These are phyloP conservation scores for Crithidia fasciculata DNA, from an alignment of 208 protist genomes.

Conservation along the genomic window DNA sequence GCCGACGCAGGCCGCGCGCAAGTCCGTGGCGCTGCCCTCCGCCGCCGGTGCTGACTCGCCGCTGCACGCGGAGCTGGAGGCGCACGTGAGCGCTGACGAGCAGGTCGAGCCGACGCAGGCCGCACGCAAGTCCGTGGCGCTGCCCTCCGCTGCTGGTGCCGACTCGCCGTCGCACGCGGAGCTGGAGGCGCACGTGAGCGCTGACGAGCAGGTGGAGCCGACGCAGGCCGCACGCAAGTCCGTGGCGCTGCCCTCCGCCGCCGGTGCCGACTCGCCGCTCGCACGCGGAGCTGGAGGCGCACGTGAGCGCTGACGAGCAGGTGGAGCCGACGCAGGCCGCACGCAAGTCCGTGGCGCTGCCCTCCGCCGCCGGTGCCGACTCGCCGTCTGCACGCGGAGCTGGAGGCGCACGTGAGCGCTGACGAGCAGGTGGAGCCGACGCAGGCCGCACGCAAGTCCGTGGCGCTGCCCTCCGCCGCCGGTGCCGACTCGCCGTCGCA, in stretches of 20 bases:
- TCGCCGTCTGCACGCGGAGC: not conserved
- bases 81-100: no score
- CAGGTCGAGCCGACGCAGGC: no score
- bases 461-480: not conserved
- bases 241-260: not conserved
- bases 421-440: not conserved
- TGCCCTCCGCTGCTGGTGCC: no score
- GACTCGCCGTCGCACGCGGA: not conserved
- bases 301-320: constrained; percentile 9
- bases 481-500: no score
- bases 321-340: not conserved
- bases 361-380: not conserved
- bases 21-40: no score
- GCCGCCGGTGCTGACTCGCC: no score
- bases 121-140: no score
- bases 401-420: constrained; percentile 4
- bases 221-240: not conserved
- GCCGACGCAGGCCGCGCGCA: no score
- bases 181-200: constrained; percentile 8
- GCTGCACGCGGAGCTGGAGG: no score
- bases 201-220: not conserved
- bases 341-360: constrained; percentile 7
- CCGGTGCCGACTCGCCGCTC: not conserved
- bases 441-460: not conserved
- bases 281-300: constrained; percentile 4